Conservation (phyloP, 257 asterid species). For the Leonotis leonurus region DNA sequence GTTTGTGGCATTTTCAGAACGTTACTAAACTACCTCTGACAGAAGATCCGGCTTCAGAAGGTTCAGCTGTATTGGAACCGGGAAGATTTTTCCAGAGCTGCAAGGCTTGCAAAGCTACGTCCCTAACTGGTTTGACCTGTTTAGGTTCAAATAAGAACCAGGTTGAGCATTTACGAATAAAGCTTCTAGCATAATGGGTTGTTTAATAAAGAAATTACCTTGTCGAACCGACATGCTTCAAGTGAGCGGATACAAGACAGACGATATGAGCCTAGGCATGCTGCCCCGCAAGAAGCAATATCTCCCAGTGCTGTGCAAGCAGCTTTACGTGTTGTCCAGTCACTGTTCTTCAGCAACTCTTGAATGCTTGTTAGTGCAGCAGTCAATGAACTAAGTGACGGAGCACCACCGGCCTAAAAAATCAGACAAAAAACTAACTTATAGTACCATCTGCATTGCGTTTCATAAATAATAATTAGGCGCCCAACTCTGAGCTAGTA, state of each 20-base stretch:
- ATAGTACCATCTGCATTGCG: background rate
- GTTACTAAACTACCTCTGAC: constrained; percentile 47
- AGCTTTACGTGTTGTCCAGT: constrained; percentile 92
- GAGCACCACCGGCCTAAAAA: constrained; percentile 89
- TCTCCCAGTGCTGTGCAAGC: constrained; percentile 79
- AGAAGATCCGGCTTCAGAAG: constrained; percentile 88
- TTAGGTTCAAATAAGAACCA: constrained; percentile 12
- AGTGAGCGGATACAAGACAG: constrained; percentile 60
- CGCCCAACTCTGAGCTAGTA: constrained; percentile 1
- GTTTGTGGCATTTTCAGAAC: background rate
- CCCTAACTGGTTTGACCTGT: constrained; percentile 94
- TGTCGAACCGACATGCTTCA: constrained; percentile 95
- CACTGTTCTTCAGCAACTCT: constrained; percentile 72
- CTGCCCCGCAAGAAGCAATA: constrained; percentile 75
- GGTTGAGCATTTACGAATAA: constrained; percentile 21
- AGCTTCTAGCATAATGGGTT: constrained; percentile 5
- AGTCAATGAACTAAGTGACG: constrained; percentile 45
- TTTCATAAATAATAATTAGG: constrained; percentile 13
- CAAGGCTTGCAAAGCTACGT: constrained; percentile 80
- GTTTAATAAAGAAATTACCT: constrained; percentile 40
- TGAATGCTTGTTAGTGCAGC: constrained; percentile 78
- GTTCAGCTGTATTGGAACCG: constrained; percentile 65
- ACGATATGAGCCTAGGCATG: constrained; percentile 57
- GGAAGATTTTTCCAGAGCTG: constrained; percentile 79
- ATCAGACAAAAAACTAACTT: constrained; percentile 13